These are phyloP conservation scores for Mangifera indica DNA, from an alignment of 345 rosid species.

Conservation along the genomic window DNA sequence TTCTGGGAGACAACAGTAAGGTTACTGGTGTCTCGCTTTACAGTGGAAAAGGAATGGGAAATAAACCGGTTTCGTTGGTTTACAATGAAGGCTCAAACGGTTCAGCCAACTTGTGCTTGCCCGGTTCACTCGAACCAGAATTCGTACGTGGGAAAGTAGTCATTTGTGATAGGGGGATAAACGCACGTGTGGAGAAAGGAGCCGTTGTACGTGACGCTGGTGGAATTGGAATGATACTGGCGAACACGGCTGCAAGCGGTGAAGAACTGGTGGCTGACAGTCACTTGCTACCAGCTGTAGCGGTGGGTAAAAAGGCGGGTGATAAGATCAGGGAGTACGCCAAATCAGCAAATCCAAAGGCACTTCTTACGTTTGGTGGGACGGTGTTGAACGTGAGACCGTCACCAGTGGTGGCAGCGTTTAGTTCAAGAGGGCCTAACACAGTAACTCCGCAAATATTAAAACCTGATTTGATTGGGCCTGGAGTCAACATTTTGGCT, in stretches of 20 bases:
- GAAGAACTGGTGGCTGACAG: constrained; percentile 84
- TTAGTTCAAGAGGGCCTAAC: constrained; percentile 88
- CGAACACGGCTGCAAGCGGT: constrained; percentile 60
- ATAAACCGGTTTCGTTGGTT: constrained; percentile 47
- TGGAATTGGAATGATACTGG: constrained; percentile 84
- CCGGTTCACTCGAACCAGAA: constrained; percentile 62
- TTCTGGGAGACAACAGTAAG: constrained; percentile 46
- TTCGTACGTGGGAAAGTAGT: constrained; percentile 75
- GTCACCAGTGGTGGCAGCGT: constrained; percentile 90
- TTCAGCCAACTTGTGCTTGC: constrained; percentile 61
- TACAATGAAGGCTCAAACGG: constrained; percentile 42
- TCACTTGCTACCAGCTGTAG: constrained; percentile 70
- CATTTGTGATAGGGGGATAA: constrained; percentile 74
- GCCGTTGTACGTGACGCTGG: constrained; percentile 73
- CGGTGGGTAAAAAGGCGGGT: constrained; percentile 68
- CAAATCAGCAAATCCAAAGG: constrained; percentile 50
- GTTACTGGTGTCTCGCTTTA: constrained; percentile 72
- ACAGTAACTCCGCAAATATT: constrained; percentile 64
- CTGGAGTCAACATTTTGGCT: constrained; percentile 84
- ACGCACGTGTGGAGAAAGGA: constrained; percentile 82
- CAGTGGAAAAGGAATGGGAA: constrained; percentile 64
- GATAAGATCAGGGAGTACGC: constrained; percentile 55
- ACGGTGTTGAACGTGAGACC: constrained; percentile 63
- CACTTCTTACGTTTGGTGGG: constrained; percentile 56
- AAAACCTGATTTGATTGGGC: constrained; percentile 95